Base-by-base conservation (phyloP, 1,284 basidiomycete genomes). In the Naganishia albida region DNA sequence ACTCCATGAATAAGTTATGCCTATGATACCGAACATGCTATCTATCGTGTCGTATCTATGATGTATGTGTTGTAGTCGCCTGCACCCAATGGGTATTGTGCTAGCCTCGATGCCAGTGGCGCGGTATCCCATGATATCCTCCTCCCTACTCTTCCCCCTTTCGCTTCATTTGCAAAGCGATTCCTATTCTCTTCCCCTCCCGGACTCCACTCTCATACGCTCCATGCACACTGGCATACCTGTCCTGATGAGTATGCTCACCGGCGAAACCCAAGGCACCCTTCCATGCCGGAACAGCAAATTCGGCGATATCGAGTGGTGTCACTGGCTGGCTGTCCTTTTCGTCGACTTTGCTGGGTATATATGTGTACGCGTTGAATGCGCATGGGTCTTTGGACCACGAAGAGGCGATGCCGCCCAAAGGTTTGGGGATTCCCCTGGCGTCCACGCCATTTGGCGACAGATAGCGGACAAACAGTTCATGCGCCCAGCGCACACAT, bases 261-360 rank as follows among this genome's bases (percentile, higher is more conserved):
- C 78, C 78, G 51, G 78, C 77, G 48, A 78, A 79, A 23, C 64
- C 64, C 40, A 73, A 72, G 4, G 78, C 70, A 18, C 69, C 72
- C 40, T 70, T 70, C 77, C 78, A 80, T 13, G 75, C 70, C 2
- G 77, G 75, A 38, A 74, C 66, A 15, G 71, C 71, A 25, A 78
- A 70, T 67, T 75, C 74, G 30, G 71, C 70, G 63, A 75, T 72
- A 69, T 79, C 76, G 50, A 77, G 69, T 8, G 76, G 77, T 20
- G 71, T 74, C 63, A 55, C 71, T 56, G 51, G 40, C 8, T 44
- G n/a, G 65, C 72, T 65, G 59, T 68, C 64, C 20, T 39, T 43
- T 18, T 46, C 63, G 26, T 66, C 67, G 1, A 64, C 66, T 23
- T 68, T 67, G 10, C 70, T 64, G 10, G 70, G 70, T 12, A 78